These are phyloP conservation scores for Porodaedalea pini DNA, from an alignment of 1,284 basidiomycete genomes.

Conservation along the genomic window DNA sequence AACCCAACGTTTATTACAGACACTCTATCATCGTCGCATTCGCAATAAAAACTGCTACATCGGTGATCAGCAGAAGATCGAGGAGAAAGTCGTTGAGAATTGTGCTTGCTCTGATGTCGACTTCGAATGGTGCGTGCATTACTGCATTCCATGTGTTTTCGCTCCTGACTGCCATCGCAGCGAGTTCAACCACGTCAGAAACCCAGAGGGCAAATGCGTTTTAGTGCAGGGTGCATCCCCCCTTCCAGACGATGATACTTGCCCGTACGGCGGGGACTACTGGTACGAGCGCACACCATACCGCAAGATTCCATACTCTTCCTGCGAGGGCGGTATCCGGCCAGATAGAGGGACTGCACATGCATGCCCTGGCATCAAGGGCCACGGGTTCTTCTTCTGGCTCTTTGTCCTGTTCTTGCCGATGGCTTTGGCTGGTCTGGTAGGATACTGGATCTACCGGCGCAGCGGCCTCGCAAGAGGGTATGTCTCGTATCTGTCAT, in stretches of 20 bases:
- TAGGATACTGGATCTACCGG: slow-evolving; percentile 78
- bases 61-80: slow-evolving; percentile 59
- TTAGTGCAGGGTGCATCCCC: slow-evolving; percentile 66
- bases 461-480: slow-evolving; percentile 67
- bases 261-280: slow-evolving; percentile 59
- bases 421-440: slow-evolving; percentile 66
- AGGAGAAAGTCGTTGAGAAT: slow-evolving; percentile 55
- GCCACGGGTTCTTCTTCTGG: slow-evolving; percentile 81
- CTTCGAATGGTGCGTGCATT: slow-evolving; percentile 80
- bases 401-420: slow-evolving; percentile 70
- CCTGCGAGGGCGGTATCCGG: slow-evolving; percentile 72
- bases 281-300: slow-evolving; percentile 93
- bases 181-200: slow-evolving; percentile 85
- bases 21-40: slow-evolving; percentile 81
- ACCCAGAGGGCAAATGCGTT: slow-evolving; percentile 68
- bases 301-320: slow-evolving; percentile 84
- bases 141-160: neutral
- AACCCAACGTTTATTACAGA: slow-evolving; percentile 41
- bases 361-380: slow-evolving; percentile 72
- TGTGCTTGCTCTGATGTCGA: slow-evolving; percentile 73
- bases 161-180: slow-evolving; percentile 36
- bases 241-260: slow-evolving; percentile 58
- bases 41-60: slow-evolving; percentile 82
- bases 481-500: slow-evolving; percentile 41
- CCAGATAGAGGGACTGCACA: slow-evolving; percentile 72